Percentiles rank a stretch among this genome's conserved stretches.
phyloP scores from a whole-genome alignment of 1,284 basidiomycete genomes.

The Boletus hoseneyae region DNA sequence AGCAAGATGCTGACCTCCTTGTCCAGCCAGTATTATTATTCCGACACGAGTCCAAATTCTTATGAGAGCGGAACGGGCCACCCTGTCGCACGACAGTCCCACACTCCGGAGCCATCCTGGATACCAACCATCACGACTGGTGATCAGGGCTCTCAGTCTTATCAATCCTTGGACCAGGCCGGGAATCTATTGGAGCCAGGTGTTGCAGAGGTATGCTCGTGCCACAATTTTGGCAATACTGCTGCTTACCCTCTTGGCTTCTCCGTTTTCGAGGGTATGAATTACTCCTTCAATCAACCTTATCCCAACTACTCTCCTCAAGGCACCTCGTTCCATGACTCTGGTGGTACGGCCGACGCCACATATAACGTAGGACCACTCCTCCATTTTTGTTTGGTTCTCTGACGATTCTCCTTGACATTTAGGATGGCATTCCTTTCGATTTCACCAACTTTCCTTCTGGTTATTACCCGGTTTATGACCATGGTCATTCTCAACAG shows the following conservation, averaged over 20 bases:
- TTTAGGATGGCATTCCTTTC: constrained; percentile 10
- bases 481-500: neutral
- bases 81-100: neutral
- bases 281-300: neutral
- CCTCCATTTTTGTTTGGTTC: neutral
- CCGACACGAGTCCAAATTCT: neutral
- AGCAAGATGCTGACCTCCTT: constrained; percentile 4
- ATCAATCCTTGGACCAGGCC: constrained; percentile 1
- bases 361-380: constrained; percentile 10
- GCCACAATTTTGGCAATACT: constrained; percentile 4
- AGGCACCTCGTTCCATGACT: neutral
- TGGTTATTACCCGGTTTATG: neutral
- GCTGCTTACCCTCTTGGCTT: neutral
- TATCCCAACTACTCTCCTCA: neutral
- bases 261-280: constrained; percentile 8
- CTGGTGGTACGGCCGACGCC: constrained; percentile 2
- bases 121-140: neutral
- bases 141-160: constrained; percentile 3
- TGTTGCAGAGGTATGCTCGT: constrained; percentile 11
- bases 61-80: constrained; percentile 6
- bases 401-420: neutral
- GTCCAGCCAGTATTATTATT: constrained; percentile 9
- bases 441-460: neutral
- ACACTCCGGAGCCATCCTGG: constrained; percentile 4
- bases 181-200: constrained; percentile 1